Percentiles rank a stretch among this genome's conserved stretches.
Conservation (phyloP, 2,329 filamentous ascomycete genomes). For the Tolypocladium inflatum region DNA sequence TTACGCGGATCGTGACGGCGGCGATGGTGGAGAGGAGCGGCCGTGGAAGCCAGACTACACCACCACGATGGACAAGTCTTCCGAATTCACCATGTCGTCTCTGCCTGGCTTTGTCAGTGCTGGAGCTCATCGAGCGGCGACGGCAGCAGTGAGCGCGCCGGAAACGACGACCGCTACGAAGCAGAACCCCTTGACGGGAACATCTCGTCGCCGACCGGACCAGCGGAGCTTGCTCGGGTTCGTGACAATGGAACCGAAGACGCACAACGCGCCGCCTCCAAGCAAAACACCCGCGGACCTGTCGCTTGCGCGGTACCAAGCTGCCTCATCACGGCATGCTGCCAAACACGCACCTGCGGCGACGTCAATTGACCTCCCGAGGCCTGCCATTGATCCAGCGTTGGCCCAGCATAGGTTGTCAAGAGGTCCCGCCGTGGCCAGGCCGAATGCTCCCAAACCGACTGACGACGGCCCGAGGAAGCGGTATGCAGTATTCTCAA, state of each 20-base stretch:
- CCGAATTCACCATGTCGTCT: slow-evolving; percentile 49
- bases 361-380: slow-evolving; percentile 3
- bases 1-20: slow-evolving; percentile 7
- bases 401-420: slow-evolving; percentile 32
- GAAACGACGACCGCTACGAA: slow-evolving; percentile 8
- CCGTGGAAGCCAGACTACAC: slow-evolving; percentile 35
- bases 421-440: slow-evolving; percentile 22
- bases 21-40: slow-evolving; percentile 14
- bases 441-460: slow-evolving; percentile 18
- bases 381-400: slow-evolving; percentile 17
- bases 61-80: slow-evolving; percentile 53
- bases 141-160: slow-evolving; percentile 15
- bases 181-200: slow-evolving; percentile 13
- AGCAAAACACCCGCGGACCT: slow-evolving; percentile 8
- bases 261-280: slow-evolving; percentile 3
- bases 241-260: slow-evolving; percentile 17
- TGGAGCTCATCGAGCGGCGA: slow-evolving; percentile 38
- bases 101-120: slow-evolving; percentile 55
- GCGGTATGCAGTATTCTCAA: slow-evolving; percentile 49
- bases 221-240: slow-evolving; percentile 34
- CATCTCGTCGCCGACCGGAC: slow-evolving; percentile 22
- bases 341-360: slow-evolving; percentile 4
- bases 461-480: slow-evolving; percentile 23
- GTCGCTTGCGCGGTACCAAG: slow-evolving; percentile 15
- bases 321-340: slow-evolving; percentile 12